Evolutionary conservation across 768 basidiomycete genomes (phyloP), one percentile per base, ranked within the genome.

Genomic region (Russula griseocarnosa): DNA sequence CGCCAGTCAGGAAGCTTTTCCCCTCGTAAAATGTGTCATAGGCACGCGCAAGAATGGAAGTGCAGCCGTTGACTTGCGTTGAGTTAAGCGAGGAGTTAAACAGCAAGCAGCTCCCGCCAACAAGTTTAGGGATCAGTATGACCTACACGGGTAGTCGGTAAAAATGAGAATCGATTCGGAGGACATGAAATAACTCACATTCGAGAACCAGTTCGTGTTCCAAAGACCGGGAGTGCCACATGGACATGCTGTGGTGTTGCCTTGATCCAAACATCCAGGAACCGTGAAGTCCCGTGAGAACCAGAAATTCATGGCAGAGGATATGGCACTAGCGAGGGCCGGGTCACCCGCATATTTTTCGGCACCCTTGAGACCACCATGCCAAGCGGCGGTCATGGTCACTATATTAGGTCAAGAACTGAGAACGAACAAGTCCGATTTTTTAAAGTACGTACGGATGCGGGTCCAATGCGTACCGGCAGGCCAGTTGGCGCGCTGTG

Each of bases 1-100:
- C 86, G 14, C 87, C 87, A 34, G 83, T 83, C 26, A 86, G 71
- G 46, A 75, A 79, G 18, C 81, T 79, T 40, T 69, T 69, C 5
- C 56, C 56, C 42, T 63, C 40, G 9, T 63, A 67, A 47, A 69
- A 69, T 5, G 66, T 67, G 42, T 61, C 62, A 36, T 69, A 69
- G 14, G 66, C 51, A 18, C 67, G 66, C 36, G 59, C 49, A n/a
- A 60, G 28, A 42, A 69, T 67, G 42, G 60, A 58, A 30, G 32
- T 55, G 44, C 67, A 69, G 46, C 52, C 55, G 55, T 44, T 58
- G 32, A 32, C 14, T 52, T 69, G 67, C 22, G 57, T 16, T 0
- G 55, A n/a, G 4, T 55, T 61, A 13, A 69, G 62, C 22, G 62
- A 69, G 38, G 61, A 62, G 30, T 67, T 61, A 28, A 64, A 63